These are phyloP conservation scores for Colletotrichum musicola DNA, from an alignment of 2,329 filamentous ascomycete genomes.

Conservation along the genomic window DNA sequence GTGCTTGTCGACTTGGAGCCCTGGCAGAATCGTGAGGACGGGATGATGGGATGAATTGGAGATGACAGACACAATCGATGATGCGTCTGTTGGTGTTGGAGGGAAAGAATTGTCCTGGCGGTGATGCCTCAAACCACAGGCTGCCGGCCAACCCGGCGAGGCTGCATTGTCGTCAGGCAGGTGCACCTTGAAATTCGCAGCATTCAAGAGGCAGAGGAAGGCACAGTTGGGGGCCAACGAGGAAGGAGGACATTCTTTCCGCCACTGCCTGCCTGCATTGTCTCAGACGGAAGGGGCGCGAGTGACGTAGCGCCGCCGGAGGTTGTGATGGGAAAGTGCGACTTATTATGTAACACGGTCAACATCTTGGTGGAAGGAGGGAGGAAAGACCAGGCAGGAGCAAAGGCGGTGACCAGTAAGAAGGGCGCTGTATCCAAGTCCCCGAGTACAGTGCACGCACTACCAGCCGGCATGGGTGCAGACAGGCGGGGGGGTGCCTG, in stretches of 20 bases:
- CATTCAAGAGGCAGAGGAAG: neutral
- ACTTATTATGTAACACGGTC: slow-evolving; percentile 28
- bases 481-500: no score
- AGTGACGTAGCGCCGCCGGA: slow-evolving; percentile 11
- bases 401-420: neutral
- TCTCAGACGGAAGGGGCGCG: slow-evolving; percentile 9
- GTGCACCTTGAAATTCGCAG: neutral
- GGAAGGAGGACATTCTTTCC: neutral
- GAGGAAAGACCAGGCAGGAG: neutral
- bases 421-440: no score
- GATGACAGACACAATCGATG: neutral
- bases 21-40: slow-evolving; percentile 3
- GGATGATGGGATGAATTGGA: neutral
- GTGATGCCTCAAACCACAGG: neutral
- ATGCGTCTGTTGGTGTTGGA: neutral
- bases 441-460: no score
- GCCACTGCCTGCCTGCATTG: slow-evolving; percentile 3
- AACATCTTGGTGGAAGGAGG: neutral
- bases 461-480: no score
- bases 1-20: neutral
- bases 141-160: neutral
- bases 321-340: slow-evolving; percentile 17
- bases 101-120: neutral
- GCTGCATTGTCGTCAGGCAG: neutral
- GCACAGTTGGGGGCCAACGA: neutral